Evolutionary conservation across 148 eudicot genomes (phyloP), one percentile per base, ranked within the genome.

Genomic region (Amaranthus palmeri): DNA sequence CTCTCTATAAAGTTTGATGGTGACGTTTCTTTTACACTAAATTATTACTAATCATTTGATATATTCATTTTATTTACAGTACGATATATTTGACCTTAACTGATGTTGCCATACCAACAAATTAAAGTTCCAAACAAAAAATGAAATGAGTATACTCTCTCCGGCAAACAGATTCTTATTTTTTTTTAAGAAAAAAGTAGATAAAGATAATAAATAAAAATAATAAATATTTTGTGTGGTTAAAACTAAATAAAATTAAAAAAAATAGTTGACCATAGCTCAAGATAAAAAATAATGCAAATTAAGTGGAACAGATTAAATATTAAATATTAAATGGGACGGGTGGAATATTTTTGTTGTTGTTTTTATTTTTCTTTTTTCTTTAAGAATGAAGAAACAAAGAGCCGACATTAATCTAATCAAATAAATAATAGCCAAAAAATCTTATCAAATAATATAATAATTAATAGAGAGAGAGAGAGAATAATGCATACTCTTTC

Each of bases 401-500:
- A 13, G 6, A 67, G 49, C 61, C 18, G 12, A 53, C 11, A 40
- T 18, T 36, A 61, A 10, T 17, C 43, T 15, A 61, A 65, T 45
- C 42, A 65, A 47, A 15, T 46, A 3, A 44, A 15, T 15, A 14
- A 65, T 8, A 65, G 8, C 15, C 11, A 15, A 44, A 17, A 36
- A 65, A 25, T 15, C 48, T n/a, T 54, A 11, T 8, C 48, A 44
- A 72, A 15, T 10, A 66, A 18, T 18, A 67, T 36, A 56, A 15
- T n/a, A 52, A 4, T 18, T 44, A 56, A 18, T 6, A 77, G 17
- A 50, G 18, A 15, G 36, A 65, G 66, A 17, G 36, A 40, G 7
- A 43, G 12, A 47, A 54, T 17, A n/a, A 54, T 25, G 36, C 78
- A n/a, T 87, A 92, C 97, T 56, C 98, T 85, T 84, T 92, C 98